Evolutionary conservation across 164 flowering plant genomes (phyloP), one percentile per base, ranked within the genome.

Genomic region (Tetrastigma voinierianum): DNA sequence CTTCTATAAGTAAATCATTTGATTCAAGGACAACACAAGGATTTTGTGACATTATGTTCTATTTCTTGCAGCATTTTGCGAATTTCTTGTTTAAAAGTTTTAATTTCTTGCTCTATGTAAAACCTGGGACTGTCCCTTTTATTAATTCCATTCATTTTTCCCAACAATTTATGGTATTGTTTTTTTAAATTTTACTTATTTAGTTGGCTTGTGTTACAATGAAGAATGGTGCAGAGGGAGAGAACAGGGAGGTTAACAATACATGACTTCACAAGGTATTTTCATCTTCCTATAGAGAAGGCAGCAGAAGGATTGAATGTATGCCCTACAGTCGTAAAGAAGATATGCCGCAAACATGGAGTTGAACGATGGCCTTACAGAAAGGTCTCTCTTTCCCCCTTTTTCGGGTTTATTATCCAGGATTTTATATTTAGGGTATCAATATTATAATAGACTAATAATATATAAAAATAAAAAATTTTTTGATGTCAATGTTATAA

Each of bases 361-460:
- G 18, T 84, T 47, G 0, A 3, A 9, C 72, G 93, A 47, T 88
- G 93, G 93, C 93, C 93, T 14, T 60, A 81, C 45, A 72, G 93
- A 67, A 86, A 84, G 90, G 92, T 86, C 40, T 25, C 45, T 46
- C 54, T 40, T 19, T 52, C 32, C 53, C 53, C 16, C 44, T 52
- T 32, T 11, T 25, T 51, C 17, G 19, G 9, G 1, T 46, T 11
- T 21, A 14, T 11, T 65, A 4, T 25, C 6, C 40, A n/a, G n/a
- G n/a, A n/a, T n/a, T n/a, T n/a, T n/a, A n/a, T n/a, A n/a, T n/a
- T n/a, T n/a, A n/a, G n/a, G n/a, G n/a, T n/a, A n/a, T n/a, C n/a
- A n/a, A n/a, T n/a, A n/a, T n/a, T n/a, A n/a, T n/a, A n/a, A n/a
- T n/a, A n/a, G n/a, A n/a, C n/a, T n/a, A n/a, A n/a, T n/a, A n/a